Conservation (phyloP, 75 land plant genomes). For the Cunninghamia lanceolata region DNA sequence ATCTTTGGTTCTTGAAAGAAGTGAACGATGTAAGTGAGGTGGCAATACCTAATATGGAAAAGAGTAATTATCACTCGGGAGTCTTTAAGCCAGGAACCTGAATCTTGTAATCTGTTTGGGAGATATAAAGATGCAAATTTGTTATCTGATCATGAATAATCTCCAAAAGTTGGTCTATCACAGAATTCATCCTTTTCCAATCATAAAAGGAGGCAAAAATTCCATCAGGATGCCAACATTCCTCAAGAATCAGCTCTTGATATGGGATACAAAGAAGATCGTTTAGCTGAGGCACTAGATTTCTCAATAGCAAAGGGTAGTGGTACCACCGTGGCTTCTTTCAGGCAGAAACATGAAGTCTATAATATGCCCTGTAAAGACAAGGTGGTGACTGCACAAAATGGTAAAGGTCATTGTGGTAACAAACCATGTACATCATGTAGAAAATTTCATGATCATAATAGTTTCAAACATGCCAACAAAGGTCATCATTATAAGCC, state of each 20-base stretch:
- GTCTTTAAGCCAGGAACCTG: not conserved
- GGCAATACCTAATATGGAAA: not conserved
- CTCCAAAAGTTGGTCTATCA: not conserved
- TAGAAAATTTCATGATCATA: not conserved
- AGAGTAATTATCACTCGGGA: not conserved
- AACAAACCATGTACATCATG: not conserved
- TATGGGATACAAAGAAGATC: not conserved
- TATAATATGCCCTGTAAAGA: not conserved
- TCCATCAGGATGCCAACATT: not conserved
- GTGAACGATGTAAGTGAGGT: not conserved
- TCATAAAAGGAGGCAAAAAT: not conserved
- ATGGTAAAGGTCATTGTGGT: not conserved
- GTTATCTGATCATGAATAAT: not conserved
- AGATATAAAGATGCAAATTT: not conserved
- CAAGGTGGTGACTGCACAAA: not conserved
- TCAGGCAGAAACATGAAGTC: not conserved
- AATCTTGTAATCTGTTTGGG: not conserved
- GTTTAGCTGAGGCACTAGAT: not conserved
- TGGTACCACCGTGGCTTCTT: not conserved
- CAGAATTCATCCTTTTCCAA: not conserved
- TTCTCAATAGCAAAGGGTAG: not conserved
- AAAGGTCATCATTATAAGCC: not conserved
- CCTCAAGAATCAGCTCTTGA: not conserved
- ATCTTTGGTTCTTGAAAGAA: not conserved
- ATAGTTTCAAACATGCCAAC: not conserved